Evolutionary conservation across 345 rosid species (phyloP).

Genomic region (Citrus cavaleriei): DNA sequence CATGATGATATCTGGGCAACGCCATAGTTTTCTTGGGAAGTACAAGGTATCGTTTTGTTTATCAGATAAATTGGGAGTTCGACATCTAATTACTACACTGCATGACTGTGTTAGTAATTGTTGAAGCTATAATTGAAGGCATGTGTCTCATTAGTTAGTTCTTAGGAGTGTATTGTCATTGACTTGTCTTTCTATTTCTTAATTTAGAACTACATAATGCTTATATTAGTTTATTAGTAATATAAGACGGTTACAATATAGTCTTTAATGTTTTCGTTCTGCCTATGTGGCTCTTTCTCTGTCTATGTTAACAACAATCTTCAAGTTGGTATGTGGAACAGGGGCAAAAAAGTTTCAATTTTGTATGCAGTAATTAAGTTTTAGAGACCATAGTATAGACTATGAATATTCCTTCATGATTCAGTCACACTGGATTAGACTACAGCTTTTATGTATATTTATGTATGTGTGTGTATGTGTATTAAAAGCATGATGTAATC

Average conservation of each 20-base stretch:
- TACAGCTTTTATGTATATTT: not conserved
- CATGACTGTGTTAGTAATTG: not conserved
- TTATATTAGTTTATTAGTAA: not conserved
- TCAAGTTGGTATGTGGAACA: not conserved
- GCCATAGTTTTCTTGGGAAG: slow-evolving; percentile 93
- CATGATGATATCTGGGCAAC: slow-evolving; percentile 94
- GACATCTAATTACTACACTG: not conserved
- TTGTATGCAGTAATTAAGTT: not conserved
- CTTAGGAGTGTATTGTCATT: not conserved
- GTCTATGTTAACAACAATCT: not conserved
- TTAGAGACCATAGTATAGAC: not conserved
- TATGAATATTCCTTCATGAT: not conserved
- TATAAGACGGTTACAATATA: not conserved
- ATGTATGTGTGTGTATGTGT: not conserved
- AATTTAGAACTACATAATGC: not conserved
- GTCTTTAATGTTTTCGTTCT: not conserved
- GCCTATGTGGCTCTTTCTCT: not conserved
- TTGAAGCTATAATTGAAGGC: not conserved
- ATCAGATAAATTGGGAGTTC: not conserved
- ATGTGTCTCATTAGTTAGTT: not conserved
- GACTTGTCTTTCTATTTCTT: not conserved
- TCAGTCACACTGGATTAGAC: not conserved
- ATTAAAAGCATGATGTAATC: not conserved
- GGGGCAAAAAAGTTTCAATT: not conserved
- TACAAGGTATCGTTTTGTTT: slow-evolving; percentile 55